phyloP scores from a whole-genome alignment of 83 land plant species.

The Larix sibirica region DNA sequence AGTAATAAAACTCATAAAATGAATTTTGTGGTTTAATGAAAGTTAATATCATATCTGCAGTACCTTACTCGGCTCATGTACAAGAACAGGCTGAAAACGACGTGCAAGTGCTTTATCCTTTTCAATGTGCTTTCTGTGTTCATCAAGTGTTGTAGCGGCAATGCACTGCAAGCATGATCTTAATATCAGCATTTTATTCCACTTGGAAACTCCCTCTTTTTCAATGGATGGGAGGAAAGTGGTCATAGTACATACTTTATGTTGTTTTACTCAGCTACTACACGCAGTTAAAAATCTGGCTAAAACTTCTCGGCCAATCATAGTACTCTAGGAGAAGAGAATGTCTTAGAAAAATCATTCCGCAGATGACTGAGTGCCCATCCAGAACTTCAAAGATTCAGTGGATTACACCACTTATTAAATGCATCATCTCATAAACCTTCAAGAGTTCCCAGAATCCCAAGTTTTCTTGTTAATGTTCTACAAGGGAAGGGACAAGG shows the following conservation, averaged over 20 bases:
- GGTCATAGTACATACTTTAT: too few relatives aligned
- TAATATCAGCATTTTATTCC: background rate
- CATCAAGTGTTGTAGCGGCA: slow-evolving; percentile 88
- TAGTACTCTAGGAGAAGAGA: too few relatives aligned
- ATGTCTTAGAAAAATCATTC: too few relatives aligned
- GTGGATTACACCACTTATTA: too few relatives aligned
- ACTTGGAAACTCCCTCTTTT: background rate
- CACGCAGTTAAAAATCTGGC: background rate
- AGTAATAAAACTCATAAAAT: background rate
- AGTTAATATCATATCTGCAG: background rate
- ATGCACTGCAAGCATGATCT: slow-evolving; percentile 63
- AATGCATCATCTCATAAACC: too few relatives aligned
- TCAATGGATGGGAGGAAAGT: too few relatives aligned
- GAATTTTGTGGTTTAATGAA: background rate
- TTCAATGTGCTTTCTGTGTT: slow-evolving; percentile 84
- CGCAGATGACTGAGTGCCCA: too few relatives aligned
- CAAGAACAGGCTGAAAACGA: slow-evolving; percentile 89
- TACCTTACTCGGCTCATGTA: slow-evolving; percentile 93
- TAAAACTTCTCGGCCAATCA: too few relatives aligned
- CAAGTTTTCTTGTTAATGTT: too few relatives aligned
- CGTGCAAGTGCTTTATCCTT: slow-evolving; percentile 95
- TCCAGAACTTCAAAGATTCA: too few relatives aligned
- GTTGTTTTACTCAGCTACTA: background rate
- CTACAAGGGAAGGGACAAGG: too few relatives aligned
- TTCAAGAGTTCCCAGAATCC: too few relatives aligned